Evolutionary conservation across 75 land plant genomes (phyloP).

Genomic region (Ceratopteris richardii): DNA sequence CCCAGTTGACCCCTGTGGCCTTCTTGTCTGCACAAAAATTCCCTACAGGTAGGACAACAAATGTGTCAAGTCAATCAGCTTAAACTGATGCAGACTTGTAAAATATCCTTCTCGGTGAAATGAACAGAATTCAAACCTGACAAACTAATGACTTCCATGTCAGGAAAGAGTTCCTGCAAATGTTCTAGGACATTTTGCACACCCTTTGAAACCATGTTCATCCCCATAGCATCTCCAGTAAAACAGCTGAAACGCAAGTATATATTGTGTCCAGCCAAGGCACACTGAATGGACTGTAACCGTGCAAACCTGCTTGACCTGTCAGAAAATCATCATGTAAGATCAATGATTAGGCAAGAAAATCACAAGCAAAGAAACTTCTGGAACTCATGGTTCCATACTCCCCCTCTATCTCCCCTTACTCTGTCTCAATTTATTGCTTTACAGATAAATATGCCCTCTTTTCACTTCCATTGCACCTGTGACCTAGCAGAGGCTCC

Average conservation of each 20-base stretch:
- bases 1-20: slow-evolving; percentile 32
- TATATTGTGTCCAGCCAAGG: slow-evolving; percentile 74
- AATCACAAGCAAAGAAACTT: slow-evolving; percentile 66
- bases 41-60: no score
- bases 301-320: slow-evolving; percentile 88
- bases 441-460: no score
- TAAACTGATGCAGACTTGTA: no score
- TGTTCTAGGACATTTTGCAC: slow-evolving; percentile 78
- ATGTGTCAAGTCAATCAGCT: no score
- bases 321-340: slow-evolving; percentile 10
- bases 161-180: slow-evolving; percentile 59
- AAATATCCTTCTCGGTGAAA: no score
- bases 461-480: no score
- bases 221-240: slow-evolving; percentile 96
- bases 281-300: slow-evolving; percentile 55
- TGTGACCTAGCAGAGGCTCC: no score
- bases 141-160: slow-evolving; percentile 78
- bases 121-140: slow-evolving; percentile 39
- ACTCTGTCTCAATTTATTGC: no score
- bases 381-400: no score
- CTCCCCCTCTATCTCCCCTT: no score
- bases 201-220: slow-evolving; percentile 96
- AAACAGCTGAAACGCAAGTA: slow-evolving; percentile 67
- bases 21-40: slow-evolving; percentile 30
- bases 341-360: neutral